phyloP scores from a whole-genome alignment of 331 rosid genomes.

The Arachis monticola region DNA sequence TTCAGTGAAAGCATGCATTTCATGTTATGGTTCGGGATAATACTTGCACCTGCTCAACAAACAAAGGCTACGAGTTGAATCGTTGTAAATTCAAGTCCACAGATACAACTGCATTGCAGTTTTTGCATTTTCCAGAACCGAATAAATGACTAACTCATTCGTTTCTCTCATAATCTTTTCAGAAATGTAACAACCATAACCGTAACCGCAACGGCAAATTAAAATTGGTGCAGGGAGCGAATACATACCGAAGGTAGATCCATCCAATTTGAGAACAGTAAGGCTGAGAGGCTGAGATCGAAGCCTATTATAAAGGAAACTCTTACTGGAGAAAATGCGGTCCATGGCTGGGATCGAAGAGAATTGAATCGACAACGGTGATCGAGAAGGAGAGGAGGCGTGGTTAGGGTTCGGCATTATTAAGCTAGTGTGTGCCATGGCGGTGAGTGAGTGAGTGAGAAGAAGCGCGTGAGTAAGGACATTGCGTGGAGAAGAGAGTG shows the following conservation, averaged over 20 bases:
- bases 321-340: slow-evolving; percentile 53
- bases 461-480: neutral
- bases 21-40: too few species aligned
- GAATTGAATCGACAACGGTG: slow-evolving; percentile 35
- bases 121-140: too few species aligned
- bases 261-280: slow-evolving; percentile 86
- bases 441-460: neutral
- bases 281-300: slow-evolving; percentile 74
- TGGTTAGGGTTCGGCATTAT: neutral
- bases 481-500: neutral
- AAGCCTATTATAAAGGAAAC: slow-evolving; percentile 57
- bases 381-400: slow-evolving; percentile 31
- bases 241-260: slow-evolving; percentile 71
- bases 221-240: neutral
- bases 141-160: too few species aligned
- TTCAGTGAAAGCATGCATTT: too few species aligned
- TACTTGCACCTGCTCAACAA: too few species aligned
- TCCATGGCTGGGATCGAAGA: slow-evolving; percentile 50
- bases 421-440: slow-evolving; percentile 16
- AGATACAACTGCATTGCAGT: too few species aligned
- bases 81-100: too few species aligned
- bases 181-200: too few species aligned
- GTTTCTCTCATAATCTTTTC: too few species aligned
- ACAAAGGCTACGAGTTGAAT: too few species aligned
- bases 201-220: neutral